phyloP scores from a whole-genome alignment of 2,329 filamentous ascomycete genomes.

The Fusarium sp. region DNA sequence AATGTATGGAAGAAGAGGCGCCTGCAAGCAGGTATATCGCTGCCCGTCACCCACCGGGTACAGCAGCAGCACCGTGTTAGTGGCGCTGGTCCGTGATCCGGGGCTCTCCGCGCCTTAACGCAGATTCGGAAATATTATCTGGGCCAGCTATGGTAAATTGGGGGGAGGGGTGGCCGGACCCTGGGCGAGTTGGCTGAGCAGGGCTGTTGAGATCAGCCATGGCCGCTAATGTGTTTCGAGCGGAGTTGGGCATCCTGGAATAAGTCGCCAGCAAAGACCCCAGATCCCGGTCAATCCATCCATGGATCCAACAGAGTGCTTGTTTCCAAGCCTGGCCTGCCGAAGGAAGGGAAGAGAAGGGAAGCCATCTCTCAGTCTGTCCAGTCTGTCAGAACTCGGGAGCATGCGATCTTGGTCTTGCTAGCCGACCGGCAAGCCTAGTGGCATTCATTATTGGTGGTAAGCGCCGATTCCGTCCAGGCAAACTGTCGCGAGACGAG shows the following conservation, averaged over 20 bases:
- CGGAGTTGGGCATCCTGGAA: slow-evolving; percentile 50
- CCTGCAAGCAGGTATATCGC: slow-evolving; percentile 49
- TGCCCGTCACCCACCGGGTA: slow-evolving; percentile 47
- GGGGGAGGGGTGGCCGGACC: slow-evolving; percentile 51
- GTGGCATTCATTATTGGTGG: background rate
- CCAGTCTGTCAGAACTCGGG: slow-evolving; percentile 33
- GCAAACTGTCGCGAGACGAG: background rate
- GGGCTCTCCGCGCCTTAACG: slow-evolving; percentile 60
- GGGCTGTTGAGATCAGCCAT: slow-evolving; percentile 55
- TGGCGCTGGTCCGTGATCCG: slow-evolving; percentile 53
- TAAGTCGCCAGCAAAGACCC: slow-evolving; percentile 44
- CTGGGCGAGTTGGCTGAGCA: slow-evolving; percentile 52
- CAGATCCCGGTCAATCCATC: slow-evolving; percentile 36
- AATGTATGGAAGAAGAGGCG: slow-evolving; percentile 43
- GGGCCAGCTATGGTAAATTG: slow-evolving; percentile 54
- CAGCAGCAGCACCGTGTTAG: slow-evolving; percentile 49
- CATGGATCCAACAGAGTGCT: slow-evolving; percentile 37
- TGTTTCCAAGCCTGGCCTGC: slow-evolving; percentile 32
- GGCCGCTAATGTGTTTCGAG: slow-evolving; percentile 57
- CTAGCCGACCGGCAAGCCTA: slow-evolving; percentile 13
- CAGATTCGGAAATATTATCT: slow-evolving; percentile 64
- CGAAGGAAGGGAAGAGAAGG: background rate
- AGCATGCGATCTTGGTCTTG: slow-evolving; percentile 23
- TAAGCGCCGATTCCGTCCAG: slow-evolving; percentile 3
- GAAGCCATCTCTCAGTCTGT: background rate